phyloP scores from a whole-genome alignment of 768 basidiomycete genomes.

The Phylloporus arenicola region DNA sequence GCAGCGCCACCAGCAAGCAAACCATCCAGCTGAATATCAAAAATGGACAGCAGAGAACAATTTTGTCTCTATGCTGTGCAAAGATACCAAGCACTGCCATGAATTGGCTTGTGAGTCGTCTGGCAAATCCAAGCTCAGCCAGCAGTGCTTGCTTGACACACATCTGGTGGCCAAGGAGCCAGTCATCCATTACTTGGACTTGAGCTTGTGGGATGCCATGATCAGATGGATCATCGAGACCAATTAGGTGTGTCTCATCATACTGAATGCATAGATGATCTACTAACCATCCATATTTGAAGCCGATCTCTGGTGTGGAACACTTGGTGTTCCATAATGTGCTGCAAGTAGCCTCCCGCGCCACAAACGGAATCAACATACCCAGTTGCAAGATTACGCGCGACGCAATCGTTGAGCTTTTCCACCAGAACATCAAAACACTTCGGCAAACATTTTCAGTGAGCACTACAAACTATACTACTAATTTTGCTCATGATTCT shows the following conservation, averaged over 20 bases:
- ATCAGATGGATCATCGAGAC: not conserved
- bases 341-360: not conserved
- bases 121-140: not conserved
- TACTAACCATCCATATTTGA: not conserved
- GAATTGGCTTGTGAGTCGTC: not conserved
- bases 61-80: not conserved
- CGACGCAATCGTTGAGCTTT: no score
- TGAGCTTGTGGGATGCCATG: not conserved
- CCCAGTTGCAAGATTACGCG: not conserved
- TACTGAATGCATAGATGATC: not conserved
- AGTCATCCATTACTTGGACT: not conserved
- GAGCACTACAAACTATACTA: not conserved
- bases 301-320: conserved; percentile 6
- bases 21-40: not conserved
- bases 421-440: no score
- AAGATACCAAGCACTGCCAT: not conserved
- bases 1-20: not conserved
- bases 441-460: not conserved
- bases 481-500: no score
- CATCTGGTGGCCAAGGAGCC: not conserved
- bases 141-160: not conserved
- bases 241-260: not conserved
- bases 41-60: conserved; percentile 1
- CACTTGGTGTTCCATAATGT: not conserved
- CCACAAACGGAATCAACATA: not conserved